These are phyloP conservation scores for Phytophthora cryptogea DNA, from an alignment of 352 stramenopile genomes.

Conservation along the genomic window DNA sequence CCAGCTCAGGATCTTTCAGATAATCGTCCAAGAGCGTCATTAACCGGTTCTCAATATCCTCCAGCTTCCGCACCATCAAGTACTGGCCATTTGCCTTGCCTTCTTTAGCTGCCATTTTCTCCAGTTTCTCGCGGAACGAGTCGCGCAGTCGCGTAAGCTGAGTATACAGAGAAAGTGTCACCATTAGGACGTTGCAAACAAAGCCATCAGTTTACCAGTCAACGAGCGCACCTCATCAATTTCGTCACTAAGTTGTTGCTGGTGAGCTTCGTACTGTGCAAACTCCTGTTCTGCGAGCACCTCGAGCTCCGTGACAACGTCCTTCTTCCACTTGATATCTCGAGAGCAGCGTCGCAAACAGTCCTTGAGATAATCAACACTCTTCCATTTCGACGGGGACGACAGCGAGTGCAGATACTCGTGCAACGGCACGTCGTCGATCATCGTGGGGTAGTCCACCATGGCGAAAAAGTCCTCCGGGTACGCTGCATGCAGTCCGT, in stretches of 20 bases:
- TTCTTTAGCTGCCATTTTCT: slow-evolving; percentile 27
- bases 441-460: slow-evolving; percentile 74
- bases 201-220: not conserved
- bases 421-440: slow-evolving; percentile 64
- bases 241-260: slow-evolving; percentile 64
- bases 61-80: slow-evolving; percentile 75
- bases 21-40: slow-evolving; percentile 61
- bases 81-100: slow-evolving; percentile 40
- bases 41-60: slow-evolving; percentile 80
- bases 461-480: slow-evolving; percentile 65
- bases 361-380: slow-evolving; percentile 83
- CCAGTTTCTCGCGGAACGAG: slow-evolving; percentile 70
- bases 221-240: slow-evolving; percentile 61
- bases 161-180: not conserved
- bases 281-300: slow-evolving; percentile 72
- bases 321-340: slow-evolving; percentile 82
- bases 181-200: not conserved
- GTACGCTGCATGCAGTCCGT: slow-evolving; percentile 53
- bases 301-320: slow-evolving; percentile 72
- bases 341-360: slow-evolving; percentile 73
- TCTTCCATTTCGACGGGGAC: slow-evolving; percentile 71
- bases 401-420: slow-evolving; percentile 66
- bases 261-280: slow-evolving; percentile 41
- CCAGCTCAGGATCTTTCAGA: slow-evolving; percentile 59
- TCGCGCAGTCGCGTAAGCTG: slow-evolving; percentile 67